A percentile compares a stretch with the other conserved stretches of the same genome.
Conservation (phyloP, 1,284 basidiomycete genomes). For the Pulchroboletus neoregius region DNA sequence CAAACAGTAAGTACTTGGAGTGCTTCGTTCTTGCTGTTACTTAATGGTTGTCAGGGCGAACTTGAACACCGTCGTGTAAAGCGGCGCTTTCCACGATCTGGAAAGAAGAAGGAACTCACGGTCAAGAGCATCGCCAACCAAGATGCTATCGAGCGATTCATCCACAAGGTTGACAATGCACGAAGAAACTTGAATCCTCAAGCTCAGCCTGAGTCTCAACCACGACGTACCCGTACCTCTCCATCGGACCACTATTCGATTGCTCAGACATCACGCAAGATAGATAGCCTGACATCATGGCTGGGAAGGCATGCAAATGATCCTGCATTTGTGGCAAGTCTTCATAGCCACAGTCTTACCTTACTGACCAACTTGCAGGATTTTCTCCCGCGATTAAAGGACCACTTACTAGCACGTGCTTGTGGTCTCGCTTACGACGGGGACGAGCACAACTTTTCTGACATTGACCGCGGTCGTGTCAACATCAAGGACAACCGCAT, state of each 20-base stretch:
- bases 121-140: slow-evolving; percentile 6
- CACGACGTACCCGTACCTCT: not conserved
- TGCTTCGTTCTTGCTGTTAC: not conserved
- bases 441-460: slow-evolving; percentile 29
- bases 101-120: slow-evolving; percentile 8
- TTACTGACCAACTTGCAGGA: slow-evolving; percentile 3
- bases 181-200: not conserved
- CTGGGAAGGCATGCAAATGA: not conserved
- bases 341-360: no score
- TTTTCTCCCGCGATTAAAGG: slow-evolving; percentile 29
- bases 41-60: slow-evolving; percentile 10
- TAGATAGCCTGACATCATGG: no score
- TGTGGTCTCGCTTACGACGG: slow-evolving; percentile 24
- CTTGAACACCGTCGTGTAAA: slow-evolving; percentile 12
- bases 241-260: slow-evolving; percentile 8
- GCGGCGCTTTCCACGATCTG: not conserved
- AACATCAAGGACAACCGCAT: slow-evolving; percentile 12
- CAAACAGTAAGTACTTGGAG: not conserved
- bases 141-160: slow-evolving; percentile 7
- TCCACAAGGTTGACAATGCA: slow-evolving; percentile 1
- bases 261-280: no score
- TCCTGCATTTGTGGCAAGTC: not conserved
- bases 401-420: slow-evolving; percentile 32
- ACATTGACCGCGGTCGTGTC: slow-evolving; percentile 21
- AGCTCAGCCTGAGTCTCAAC: not conserved